phyloP scores from a whole-genome alignment of 768 basidiomycete genomes.

The Pisolithus orientalis region DNA sequence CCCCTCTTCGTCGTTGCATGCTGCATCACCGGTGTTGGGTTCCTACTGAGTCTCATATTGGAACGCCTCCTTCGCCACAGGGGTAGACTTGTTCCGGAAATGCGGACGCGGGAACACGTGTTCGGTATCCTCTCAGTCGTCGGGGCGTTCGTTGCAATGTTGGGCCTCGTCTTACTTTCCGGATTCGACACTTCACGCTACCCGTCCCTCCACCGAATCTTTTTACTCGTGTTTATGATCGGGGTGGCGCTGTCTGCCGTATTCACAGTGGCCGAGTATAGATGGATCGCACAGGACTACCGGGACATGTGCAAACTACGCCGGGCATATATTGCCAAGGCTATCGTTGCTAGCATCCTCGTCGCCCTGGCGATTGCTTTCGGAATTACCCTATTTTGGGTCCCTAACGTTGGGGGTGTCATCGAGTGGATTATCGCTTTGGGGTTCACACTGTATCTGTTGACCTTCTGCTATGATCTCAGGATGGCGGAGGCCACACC shows the following conservation, averaged over 20 bases:
- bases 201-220: conserved; percentile 45
- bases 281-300: conserved; percentile 60
- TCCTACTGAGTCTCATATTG: conserved; percentile 52
- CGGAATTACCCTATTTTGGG: conserved; percentile 42
- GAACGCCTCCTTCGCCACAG: conserved; percentile 63
- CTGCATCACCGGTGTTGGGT: conserved; percentile 53
- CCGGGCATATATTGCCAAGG: conserved; percentile 56
- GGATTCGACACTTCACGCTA: conserved; percentile 63
- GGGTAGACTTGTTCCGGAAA: conserved; percentile 57
- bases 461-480: conserved; percentile 72
- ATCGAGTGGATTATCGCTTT: conserved; percentile 73
- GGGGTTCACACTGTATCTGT: conserved; percentile 65
- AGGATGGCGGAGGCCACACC: conserved; percentile 38
- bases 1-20: conserved; percentile 69
- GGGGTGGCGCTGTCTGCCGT: conserved; percentile 69
- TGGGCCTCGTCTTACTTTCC: conserved; percentile 62
- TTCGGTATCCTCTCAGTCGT: conserved; percentile 53
- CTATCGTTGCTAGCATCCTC: conserved; percentile 49
- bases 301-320: conserved; percentile 37
- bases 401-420: conserved; percentile 49
- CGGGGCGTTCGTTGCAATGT: conserved; percentile 55
- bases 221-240: conserved; percentile 66
- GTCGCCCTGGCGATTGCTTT: conserved; percentile 62
- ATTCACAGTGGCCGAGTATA: conserved; percentile 67
- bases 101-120: conserved; percentile 50